Evolutionary conservation across 768 basidiomycete genomes (phyloP), one percentile per base, ranked within the genome.

Genomic region (Gelatoporia subvermispora): DNA sequence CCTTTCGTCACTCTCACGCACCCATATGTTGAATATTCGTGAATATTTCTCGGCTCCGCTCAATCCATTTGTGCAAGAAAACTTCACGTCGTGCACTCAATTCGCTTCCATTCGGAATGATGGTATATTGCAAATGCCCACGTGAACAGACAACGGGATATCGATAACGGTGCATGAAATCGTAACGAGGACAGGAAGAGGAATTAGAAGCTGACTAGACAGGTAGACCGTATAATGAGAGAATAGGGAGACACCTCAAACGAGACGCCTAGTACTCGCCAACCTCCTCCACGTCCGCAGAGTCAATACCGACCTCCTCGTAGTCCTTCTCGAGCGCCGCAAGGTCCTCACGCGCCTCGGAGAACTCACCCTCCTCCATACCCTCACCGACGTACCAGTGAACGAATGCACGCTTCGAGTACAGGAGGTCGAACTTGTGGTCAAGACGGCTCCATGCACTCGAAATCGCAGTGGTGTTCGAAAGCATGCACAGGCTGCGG

Each of bases 281-380:
- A 41, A 57, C 70, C 51, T 78, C 79, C 63, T 80, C 75, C 16
- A 53, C 71, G 35, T 77, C 75, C 3, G 73, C 76, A 36, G 75
- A 76, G 55, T 70, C 69, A 43, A 68, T 73, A 45, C 82, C 79
- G 56, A 85, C 92, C 66, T 96, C 91, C 66, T 92, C 90, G 60
- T 93, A 93, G 57, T 93, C 92, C 69, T 93, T 96, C 77, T 97
- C 95, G 47, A 99, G 83, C n/a, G 95, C 95, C n/a, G 95, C 96
- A 49, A 99, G 85, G 67, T 99, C 95, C 73, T 99, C 96, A 51
- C 95, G 88, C 17, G 95, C 95, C 74, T 97, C 95, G 17, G 92
- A 94, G 75, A 98, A 97, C 73, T 99, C 95, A 66, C 95, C 95
- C 79, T 86, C 83, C 65, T 86, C 82, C 82, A 86, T 87, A 63